phyloP scores from a whole-genome alignment of 768 basidiomycete species.

The Mycena haematopus region DNA sequence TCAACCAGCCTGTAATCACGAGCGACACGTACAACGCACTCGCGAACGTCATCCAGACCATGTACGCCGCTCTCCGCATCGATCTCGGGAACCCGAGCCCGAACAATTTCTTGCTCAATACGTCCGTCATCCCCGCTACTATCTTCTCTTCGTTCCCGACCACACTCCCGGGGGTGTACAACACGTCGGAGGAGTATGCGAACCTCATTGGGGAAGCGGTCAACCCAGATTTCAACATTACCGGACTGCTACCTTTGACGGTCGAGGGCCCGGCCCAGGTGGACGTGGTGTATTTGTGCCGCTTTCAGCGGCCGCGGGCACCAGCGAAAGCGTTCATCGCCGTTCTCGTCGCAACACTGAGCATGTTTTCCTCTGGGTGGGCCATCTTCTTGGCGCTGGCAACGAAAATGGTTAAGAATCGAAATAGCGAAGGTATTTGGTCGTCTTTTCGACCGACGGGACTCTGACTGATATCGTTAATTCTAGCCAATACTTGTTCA shows the following conservation, averaged over 20 bases:
- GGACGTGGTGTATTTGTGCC: slow-evolving; percentile 28
- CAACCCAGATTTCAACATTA: neutral
- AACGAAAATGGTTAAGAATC: neutral
- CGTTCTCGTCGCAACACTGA: slow-evolving; percentile 35
- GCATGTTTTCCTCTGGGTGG: slow-evolving; percentile 32
- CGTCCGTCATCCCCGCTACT: neutral
- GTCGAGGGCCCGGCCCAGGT: slow-evolving; percentile 15
- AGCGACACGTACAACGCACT: slow-evolving; percentile 20
- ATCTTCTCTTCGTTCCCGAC: slow-evolving; percentile 3
- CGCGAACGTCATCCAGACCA: slow-evolving; percentile 33
- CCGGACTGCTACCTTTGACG: slow-evolving; percentile 8
- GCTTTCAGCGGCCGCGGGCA: slow-evolving; percentile 22
- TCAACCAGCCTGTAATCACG: slow-evolving; percentile 18
- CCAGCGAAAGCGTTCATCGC: slow-evolving; percentile 30
- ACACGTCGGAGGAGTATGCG: slow-evolving; percentile 1
- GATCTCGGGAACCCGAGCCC: slow-evolving; percentile 37
- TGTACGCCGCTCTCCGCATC: slow-evolving; percentile 35
- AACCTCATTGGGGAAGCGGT: slow-evolving; percentile 5
- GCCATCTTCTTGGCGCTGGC: neutral
- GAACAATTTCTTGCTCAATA: slow-evolving; percentile 38
- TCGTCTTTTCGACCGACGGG: too few species aligned
- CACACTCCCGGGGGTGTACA: neutral
- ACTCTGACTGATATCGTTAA: too few species aligned
- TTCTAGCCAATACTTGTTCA: too few species aligned
- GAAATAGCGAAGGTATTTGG: too few species aligned